Evolutionary conservation across 2,329 filamentous ascomycete species (phyloP).

Genomic region (Herpotrichia juniperi): DNA sequence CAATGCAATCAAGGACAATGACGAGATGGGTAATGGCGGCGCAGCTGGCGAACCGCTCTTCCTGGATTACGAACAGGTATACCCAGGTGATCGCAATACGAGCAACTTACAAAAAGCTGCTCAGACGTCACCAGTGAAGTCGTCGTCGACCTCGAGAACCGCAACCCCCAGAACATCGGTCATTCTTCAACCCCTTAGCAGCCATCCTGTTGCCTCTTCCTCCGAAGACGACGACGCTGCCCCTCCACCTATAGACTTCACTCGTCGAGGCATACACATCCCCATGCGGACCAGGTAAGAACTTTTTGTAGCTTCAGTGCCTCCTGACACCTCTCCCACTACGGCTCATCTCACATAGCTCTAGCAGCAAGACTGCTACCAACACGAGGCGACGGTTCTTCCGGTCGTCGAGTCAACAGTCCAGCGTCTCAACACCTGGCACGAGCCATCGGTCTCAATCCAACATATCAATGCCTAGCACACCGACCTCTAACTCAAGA

Average conservation of each 20-base stretch:
- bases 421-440: too few relatives aligned
- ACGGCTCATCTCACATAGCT: conserved; percentile 25
- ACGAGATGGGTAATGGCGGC: conserved; percentile 20
- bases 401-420: conserved; percentile 19
- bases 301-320: neutral
- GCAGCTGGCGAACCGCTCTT: conserved; percentile 37
- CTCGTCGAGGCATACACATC: conserved; percentile 43
- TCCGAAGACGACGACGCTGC: conserved; percentile 34
- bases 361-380: conserved; percentile 28
- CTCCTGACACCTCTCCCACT: neutral
- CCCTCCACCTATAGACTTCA: conserved; percentile 41
- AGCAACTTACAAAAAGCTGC: conserved; percentile 17
- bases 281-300: conserved; percentile 44
- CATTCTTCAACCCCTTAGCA: conserved; percentile 24
- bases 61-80: conserved; percentile 34
- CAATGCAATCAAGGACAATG: conserved; percentile 14
- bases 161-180: conserved; percentile 1
- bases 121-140: conserved; percentile 14
- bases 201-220: conserved; percentile 13
- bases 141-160: too few relatives aligned
- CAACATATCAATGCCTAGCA: conserved; percentile 16
- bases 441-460: conserved; percentile 2
- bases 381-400: conserved; percentile 18
- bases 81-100: conserved; percentile 24
- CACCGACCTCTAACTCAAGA: conserved; percentile 25